phyloP scores from a whole-genome alignment of 352 stramenopile genomes.

The Phytophthora boehmeriae region DNA sequence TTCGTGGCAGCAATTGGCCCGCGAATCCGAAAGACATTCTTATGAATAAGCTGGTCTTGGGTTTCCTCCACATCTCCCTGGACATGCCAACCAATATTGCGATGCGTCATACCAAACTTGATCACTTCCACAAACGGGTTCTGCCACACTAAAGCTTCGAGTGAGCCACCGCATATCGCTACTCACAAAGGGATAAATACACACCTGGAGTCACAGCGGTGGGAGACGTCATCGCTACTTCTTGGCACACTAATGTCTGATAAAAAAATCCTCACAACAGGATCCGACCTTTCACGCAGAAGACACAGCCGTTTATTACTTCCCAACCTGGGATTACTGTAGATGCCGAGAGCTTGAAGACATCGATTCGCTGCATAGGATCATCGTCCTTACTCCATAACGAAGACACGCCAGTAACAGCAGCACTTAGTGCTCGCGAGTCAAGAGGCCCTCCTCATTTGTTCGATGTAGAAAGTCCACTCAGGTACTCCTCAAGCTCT shows the following conservation, averaged over 20 bases:
- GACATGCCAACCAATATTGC: conserved; percentile 51
- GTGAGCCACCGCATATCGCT: neutral
- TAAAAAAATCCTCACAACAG: neutral
- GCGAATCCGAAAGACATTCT: conserved; percentile 81
- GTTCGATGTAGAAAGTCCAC: conserved; percentile 64
- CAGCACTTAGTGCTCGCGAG: conserved; percentile 14
- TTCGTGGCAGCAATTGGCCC: conserved; percentile 77
- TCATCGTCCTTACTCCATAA: conserved; percentile 3
- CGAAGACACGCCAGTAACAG: conserved; percentile 6
- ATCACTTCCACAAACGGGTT: conserved; percentile 88
- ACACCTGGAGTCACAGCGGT: conserved; percentile 36
- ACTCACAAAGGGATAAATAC: neutral
- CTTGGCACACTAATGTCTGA: neutral
- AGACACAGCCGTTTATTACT: conserved; percentile 17
- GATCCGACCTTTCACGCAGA: conserved; percentile 28
- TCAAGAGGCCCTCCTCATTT: conserved; percentile 29
- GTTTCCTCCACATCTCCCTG: conserved; percentile 76
- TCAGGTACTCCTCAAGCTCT: conserved; percentile 89
- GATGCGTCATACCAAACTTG: conserved; percentile 72
- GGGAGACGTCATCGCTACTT: conserved; percentile 27
- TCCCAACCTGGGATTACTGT: conserved; percentile 6
- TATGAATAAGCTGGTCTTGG: conserved; percentile 69
- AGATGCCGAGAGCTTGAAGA: conserved; percentile 8
- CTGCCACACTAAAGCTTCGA: conserved; percentile 70
- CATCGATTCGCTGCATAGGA: conserved; percentile 5